Evolutionary conservation across 2,329 filamentous ascomycete species (phyloP).

Genomic region (Podosphaera xanthii): DNA sequence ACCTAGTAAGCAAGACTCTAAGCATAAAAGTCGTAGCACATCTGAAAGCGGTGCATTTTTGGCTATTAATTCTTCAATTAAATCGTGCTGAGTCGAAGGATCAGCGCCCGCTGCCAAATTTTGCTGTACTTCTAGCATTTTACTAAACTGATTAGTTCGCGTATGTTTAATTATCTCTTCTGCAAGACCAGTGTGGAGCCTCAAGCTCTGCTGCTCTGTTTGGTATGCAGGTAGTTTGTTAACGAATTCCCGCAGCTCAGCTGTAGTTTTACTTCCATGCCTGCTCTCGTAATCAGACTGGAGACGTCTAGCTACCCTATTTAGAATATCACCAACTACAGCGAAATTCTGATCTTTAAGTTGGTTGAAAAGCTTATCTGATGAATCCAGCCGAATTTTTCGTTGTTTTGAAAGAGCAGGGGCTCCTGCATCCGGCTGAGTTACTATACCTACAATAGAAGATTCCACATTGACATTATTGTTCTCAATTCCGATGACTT

Average conservation of each 20-base stretch:
- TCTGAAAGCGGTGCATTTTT: constrained; percentile 62
- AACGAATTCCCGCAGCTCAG: constrained; percentile 89
- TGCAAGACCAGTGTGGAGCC: constrained; percentile 72
- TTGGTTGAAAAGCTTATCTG: constrained; percentile 71
- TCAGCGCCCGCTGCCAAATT: constrained; percentile 82
- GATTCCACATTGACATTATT: constrained; percentile 87
- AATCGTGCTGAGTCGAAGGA: constrained; percentile 69
- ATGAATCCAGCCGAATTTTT: constrained; percentile 72
- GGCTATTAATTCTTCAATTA: constrained; percentile 84
- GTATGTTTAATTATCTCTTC: constrained; percentile 94
- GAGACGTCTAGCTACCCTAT: constrained; percentile 71
- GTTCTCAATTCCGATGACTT: constrained; percentile 74
- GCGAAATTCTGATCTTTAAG: constrained; percentile 87
- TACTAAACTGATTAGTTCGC: constrained; percentile 68
- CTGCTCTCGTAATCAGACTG: constrained; percentile 74
- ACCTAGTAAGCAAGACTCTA: constrained; percentile 76
- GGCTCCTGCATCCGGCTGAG: constrained; percentile 29
- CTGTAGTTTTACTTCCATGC: constrained; percentile 66
- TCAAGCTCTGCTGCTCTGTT: constrained; percentile 78
- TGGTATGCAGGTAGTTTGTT: constrained; percentile 79
- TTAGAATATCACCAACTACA: constrained; percentile 70
- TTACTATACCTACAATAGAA: constrained; percentile 58
- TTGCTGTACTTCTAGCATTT: constrained; percentile 79
- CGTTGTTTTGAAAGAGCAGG: constrained; percentile 49
- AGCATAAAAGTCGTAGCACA: constrained; percentile 64